phyloP scores from a whole-genome alignment of 306 rosid species.

The Cicer judaicum region DNA sequence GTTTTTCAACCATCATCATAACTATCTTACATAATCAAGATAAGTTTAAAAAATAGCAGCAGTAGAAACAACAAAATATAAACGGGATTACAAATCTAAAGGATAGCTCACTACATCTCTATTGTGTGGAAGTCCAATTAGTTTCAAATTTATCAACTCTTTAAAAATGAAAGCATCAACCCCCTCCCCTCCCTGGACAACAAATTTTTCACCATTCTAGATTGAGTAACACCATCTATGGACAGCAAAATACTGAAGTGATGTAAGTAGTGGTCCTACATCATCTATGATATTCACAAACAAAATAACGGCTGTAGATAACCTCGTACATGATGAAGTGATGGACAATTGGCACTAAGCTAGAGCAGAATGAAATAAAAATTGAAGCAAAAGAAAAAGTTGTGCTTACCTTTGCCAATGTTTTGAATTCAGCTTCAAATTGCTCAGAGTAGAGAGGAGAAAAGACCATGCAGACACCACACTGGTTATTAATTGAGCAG shows the following conservation, averaged over 20 bases:
- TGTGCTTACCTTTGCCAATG: conserved; percentile 81
- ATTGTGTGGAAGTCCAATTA: conserved; percentile 1
- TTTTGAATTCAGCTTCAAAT: conserved; percentile 71
- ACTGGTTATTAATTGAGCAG: conserved; percentile 59
- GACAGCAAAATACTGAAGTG: neutral
- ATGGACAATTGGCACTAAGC: conserved; percentile 17
- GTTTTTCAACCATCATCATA: neutral
- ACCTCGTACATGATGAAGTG: conserved; percentile 27
- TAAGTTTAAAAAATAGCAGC: neutral
- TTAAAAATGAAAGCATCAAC: neutral
- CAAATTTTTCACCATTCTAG: neutral
- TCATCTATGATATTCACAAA: conserved; percentile 7
- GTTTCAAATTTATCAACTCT: neutral
- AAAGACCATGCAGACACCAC: conserved; percentile 93
- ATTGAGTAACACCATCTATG: neutral
- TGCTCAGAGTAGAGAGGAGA: conserved; percentile 77
- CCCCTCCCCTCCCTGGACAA: neutral
- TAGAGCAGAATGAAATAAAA: neutral
- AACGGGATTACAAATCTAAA: neutral
- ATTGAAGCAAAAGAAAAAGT: conserved; percentile 8
- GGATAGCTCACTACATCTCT: neutral
- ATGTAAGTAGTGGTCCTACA: neutral
- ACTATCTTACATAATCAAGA: neutral
- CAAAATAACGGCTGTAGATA: neutral
- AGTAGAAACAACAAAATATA: neutral